Base-by-base conservation (phyloP, 2,329 filamentous ascomycete species). In the Penicillium digitatum region DNA sequence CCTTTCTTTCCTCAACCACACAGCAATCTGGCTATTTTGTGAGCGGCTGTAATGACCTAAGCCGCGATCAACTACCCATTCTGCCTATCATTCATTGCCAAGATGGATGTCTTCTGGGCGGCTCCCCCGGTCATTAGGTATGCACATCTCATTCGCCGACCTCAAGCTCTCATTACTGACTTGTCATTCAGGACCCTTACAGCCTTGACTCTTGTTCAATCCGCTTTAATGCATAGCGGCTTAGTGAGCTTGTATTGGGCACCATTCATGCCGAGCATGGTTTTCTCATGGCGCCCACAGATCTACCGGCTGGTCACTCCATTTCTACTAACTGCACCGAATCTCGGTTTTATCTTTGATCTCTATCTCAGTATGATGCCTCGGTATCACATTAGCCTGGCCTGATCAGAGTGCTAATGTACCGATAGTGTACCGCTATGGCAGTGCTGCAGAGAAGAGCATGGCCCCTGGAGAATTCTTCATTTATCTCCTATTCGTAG, bases 391-490 rank as follows among this genome's bases (percentile, higher is more conserved):
- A 54, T 57, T 56, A 55, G 57, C 24, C 43, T 52, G 32, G 34
- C 37, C 56, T 63, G 58, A 64, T 54, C 52, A 53, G 45, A 46
- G 54, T 61, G 63, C 72, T 75, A 68, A 76, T 59, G 53, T 60
- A 51, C 57, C 46, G 47, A 58, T 66, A 85, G 79, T 94, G 62
- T 96, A 87, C 77, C 86, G 82, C 60, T 95, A 94, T 75, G 78
- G 87, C 64, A 87, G 83, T 69, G 82, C 85, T 62, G 78, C 95
- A 47, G 92, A 96, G 78, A 81, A 75, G 39, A 81, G 82, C 61
- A 88, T 87, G 58, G 76, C 86, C 50, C 88, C 88, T 55, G 91
- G 90, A 69, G 88, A 94, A 70, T 83, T 94, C 65, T 80, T 94
- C 59, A 86, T 86, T 76, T 96, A 95, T 71, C 76, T 95, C 64